Percentiles rank a stretch among this genome's conserved stretches.
phyloP scores from a whole-genome alignment of 1,139 yeast species.

The Diutina pseudorugosa region DNA sequence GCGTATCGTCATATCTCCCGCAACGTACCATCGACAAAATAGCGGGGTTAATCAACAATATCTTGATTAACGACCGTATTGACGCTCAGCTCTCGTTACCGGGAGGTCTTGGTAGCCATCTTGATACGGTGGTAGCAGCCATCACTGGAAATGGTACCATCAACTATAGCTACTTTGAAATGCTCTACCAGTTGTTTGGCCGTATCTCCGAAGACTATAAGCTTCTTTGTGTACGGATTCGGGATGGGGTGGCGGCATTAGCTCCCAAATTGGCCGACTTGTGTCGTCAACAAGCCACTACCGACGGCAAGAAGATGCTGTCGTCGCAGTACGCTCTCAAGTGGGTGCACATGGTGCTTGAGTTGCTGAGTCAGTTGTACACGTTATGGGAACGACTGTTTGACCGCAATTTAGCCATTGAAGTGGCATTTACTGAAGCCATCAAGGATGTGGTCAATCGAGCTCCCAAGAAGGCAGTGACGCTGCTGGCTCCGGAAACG shows the following conservation, averaged over 20 bases:
- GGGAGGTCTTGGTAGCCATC: neutral
- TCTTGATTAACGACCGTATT: slow-evolving; percentile 50
- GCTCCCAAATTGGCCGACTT: neutral
- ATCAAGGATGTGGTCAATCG: slow-evolving; percentile 51
- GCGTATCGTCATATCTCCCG: slow-evolving; percentile 46
- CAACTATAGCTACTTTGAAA: neutral
- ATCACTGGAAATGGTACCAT: neutral
- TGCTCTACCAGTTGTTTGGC: neutral
- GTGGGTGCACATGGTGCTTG: slow-evolving; percentile 58
- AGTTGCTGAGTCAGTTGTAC: slow-evolving; percentile 41
- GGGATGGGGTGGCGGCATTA: neutral
- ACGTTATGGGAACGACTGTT: slow-evolving; percentile 36
- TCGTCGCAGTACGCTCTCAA: slow-evolving; percentile 15
- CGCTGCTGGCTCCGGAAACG: slow-evolving; percentile 51
- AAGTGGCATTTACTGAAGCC: slow-evolving; percentile 47
- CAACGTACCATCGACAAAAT: slow-evolving; percentile 39
- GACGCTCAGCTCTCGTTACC: slow-evolving; percentile 33
- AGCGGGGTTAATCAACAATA: slow-evolving; percentile 43
- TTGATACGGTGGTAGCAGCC: neutral
- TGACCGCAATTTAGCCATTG: slow-evolving; percentile 34
- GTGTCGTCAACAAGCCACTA: neutral
- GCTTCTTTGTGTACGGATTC: neutral
- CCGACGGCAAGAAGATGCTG: neutral
- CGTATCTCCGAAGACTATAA: neutral
- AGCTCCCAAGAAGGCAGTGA: slow-evolving; percentile 9